A percentile compares a stretch with the other conserved stretches of the same genome.
Conservation (phyloP, 2,329 filamentous ascomycete species). For the Diaporthe batatas region DNA sequence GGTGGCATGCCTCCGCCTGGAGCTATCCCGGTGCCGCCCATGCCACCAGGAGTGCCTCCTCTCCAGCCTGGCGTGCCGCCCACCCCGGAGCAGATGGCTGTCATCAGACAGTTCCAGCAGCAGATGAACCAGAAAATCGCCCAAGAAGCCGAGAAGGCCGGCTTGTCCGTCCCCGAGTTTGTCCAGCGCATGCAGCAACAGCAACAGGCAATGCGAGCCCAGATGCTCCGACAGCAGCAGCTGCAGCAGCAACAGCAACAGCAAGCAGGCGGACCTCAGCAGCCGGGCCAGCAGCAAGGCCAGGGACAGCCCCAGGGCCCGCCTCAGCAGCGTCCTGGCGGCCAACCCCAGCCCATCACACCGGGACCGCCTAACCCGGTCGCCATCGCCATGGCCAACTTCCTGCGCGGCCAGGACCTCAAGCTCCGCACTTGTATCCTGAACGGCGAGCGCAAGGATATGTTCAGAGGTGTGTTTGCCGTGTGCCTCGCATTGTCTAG, state of each 20-base stretch:
- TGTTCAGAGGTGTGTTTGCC: constrained; percentile 83
- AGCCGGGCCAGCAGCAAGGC: constrained; percentile 48
- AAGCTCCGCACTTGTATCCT: constrained; percentile 93
- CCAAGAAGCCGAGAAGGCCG: constrained; percentile 84
- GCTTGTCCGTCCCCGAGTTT: constrained; percentile 88
- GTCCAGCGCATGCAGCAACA: constrained; percentile 75
- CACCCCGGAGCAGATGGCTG: constrained; percentile 84
- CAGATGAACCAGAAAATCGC: constrained; percentile 82
- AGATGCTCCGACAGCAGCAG: constrained; percentile 44
- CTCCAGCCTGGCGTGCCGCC: constrained; percentile 49
- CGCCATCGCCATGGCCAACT: constrained; percentile 89
- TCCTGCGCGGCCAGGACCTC: constrained; percentile 84
- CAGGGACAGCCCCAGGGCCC: constrained; percentile 51
- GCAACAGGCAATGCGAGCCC: constrained; percentile 65
- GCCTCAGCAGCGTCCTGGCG: constrained; percentile 55
- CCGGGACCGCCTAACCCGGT: constrained; percentile 89
- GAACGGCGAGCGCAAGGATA: constrained; percentile 96
- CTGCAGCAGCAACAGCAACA: constrained; percentile 54
- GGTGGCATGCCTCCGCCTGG: constrained; percentile 40
- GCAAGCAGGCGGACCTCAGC: constrained; percentile 40
- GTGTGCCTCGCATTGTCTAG: background rate
- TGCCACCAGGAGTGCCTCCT: constrained; percentile 47
- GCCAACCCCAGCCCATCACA: constrained; percentile 75
- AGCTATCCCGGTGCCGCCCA: constrained; percentile 40
- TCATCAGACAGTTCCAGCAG: constrained; percentile 55